Evolutionary conservation across 192 early-diverging fungal genomes (phyloP).

Genomic region (Rhizoclosmatium globosum): DNA sequence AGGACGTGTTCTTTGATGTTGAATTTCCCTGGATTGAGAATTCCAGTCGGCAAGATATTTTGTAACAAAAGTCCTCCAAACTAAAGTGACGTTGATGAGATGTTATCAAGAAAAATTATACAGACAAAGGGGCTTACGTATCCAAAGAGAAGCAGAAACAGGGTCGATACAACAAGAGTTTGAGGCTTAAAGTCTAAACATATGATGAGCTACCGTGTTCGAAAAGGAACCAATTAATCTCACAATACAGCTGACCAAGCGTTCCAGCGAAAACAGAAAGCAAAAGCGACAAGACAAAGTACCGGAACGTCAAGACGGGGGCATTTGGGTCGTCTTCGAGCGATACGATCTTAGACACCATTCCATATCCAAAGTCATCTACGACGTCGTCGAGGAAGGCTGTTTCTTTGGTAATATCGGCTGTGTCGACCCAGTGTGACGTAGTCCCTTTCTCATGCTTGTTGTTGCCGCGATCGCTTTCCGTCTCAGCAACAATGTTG

Average conservation of each 20-base stretch:
- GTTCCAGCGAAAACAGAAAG: background rate
- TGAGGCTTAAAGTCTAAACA: background rate
- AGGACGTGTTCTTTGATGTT: slow-evolving; percentile 60
- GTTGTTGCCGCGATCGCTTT: too few species aligned
- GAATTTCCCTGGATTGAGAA: slow-evolving; percentile 56
- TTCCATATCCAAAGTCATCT: slow-evolving; percentile 17
- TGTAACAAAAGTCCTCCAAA: slow-evolving; percentile 24
- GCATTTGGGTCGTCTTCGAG: background rate
- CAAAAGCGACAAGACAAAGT: slow-evolving; percentile 5
- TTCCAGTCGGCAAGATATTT: slow-evolving; percentile 2
- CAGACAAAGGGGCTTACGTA: slow-evolving; percentile 8
- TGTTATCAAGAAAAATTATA: background rate
- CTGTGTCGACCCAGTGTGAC: too few species aligned
- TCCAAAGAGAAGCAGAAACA: slow-evolving; percentile 10
- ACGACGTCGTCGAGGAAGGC: slow-evolving; percentile 7
- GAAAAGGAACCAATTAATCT: too few species aligned
- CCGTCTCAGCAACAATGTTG: too few species aligned
- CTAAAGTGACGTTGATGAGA: slow-evolving; percentile 5
- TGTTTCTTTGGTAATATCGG: too few species aligned
- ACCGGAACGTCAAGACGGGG: slow-evolving; percentile 3
- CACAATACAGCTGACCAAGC: slow-evolving; percentile 8
- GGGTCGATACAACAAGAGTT: background rate
- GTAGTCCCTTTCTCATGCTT: too few species aligned
- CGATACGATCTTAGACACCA: slow-evolving; percentile 11
- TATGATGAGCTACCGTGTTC: too few species aligned